A percentile compares a stretch with the other conserved stretches of the same genome.
Evolutionary conservation across 1,284 basidiomycete species (phyloP).

Genomic region (Cryptococcus depauperatus): DNA sequence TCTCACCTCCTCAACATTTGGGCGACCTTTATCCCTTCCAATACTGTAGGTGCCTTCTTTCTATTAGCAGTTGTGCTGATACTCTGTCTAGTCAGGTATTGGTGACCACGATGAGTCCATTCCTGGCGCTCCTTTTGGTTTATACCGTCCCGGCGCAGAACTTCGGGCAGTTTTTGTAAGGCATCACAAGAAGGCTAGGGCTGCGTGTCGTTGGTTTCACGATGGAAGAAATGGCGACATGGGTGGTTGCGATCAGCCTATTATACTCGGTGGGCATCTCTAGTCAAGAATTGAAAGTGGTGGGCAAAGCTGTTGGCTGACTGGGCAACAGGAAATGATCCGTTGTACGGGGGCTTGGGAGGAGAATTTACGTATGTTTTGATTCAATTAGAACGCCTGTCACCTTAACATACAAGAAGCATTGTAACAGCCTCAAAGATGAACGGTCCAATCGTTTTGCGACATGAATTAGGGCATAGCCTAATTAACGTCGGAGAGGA

Average conservation of each 20-base stretch:
- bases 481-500: conserved; percentile 64
- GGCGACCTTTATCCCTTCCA: conserved; percentile 64
- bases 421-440: conserved; percentile 69
- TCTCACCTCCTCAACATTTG: conserved; percentile 70
- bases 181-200: conserved; percentile 58
- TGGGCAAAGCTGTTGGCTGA: too few relatives aligned
- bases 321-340: conserved; percentile 59
- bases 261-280: conserved; percentile 56
- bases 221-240: conserved; percentile 8
- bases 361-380: conserved; percentile 67
- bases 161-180: conserved; percentile 67
- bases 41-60: conserved; percentile 48
- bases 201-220: conserved; percentile 56
- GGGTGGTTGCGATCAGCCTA: conserved; percentile 65
- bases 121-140: conserved; percentile 62
- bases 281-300: too few relatives aligned
- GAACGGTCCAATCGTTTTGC: conserved; percentile 68
- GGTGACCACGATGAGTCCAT: conserved; percentile 62
- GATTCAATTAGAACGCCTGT: not conserved
- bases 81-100: conserved; percentile 57
- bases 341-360: conserved; percentile 71
- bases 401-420: conserved; percentile 46
- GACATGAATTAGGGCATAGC: conserved; percentile 64
- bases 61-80: not conserved
- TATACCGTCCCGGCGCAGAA: conserved; percentile 71